Conservation (phyloP, 1,284 basidiomycete genomes). For the Tilletiopsis washingtonensis region DNA sequence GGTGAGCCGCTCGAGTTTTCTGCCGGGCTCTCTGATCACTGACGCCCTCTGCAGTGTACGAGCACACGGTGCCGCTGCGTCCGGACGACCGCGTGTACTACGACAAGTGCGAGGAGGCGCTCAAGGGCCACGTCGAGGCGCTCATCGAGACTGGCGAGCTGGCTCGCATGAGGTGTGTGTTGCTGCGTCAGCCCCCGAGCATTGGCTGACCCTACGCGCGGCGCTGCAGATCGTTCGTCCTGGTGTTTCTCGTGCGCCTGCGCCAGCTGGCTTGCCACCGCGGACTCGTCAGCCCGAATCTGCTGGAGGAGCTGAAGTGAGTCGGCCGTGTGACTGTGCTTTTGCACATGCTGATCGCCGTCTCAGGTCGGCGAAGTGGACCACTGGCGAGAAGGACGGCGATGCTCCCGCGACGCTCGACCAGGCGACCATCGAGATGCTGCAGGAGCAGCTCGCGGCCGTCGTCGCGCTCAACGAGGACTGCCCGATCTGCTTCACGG, state of each 20-base stretch:
- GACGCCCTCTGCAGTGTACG: constrained; percentile 53
- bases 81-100: constrained; percentile 65
- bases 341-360: too few species aligned
- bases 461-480: constrained; percentile 75
- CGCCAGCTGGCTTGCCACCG: constrained; percentile 76
- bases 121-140: constrained; percentile 58
- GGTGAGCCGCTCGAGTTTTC: too few species aligned
- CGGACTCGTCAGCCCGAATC: constrained; percentile 65
- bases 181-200: too few species aligned
- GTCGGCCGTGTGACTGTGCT: too few species aligned
- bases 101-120: constrained; percentile 62
- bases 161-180: background rate
- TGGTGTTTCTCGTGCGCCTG: constrained; percentile 75
- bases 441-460: constrained; percentile 61
- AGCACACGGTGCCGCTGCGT: constrained; percentile 56
- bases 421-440: constrained; percentile 42
- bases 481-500: constrained; percentile 64
- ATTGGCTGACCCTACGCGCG: too few species aligned
- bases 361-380: too few species aligned
- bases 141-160: constrained; percentile 51
- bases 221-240: constrained; percentile 51
- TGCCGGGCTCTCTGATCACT: too few species aligned
- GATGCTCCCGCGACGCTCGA: too few species aligned
- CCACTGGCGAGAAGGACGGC: too few species aligned
- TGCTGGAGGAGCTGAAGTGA: constrained; percentile 63